phyloP scores from a whole-genome alignment of 2,329 filamentous ascomycete species.

The Verticillium nonalfalfae region DNA sequence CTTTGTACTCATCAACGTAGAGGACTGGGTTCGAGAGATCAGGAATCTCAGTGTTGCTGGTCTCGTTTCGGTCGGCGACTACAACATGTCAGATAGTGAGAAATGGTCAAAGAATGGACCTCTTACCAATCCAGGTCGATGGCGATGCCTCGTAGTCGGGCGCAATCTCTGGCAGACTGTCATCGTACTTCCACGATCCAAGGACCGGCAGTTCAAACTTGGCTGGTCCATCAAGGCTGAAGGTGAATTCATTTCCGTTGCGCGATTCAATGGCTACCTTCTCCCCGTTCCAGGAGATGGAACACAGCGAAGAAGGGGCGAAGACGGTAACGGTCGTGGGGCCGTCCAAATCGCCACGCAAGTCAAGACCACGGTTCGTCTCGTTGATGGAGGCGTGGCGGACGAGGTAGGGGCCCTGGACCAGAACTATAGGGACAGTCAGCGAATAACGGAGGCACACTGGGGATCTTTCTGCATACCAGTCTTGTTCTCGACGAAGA shows the following conservation, averaged over 20 bases:
- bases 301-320: constrained; percentile 34
- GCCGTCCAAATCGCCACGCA: constrained; percentile 38
- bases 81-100: constrained; percentile 6
- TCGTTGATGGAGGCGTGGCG: constrained; percentile 31
- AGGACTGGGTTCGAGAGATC: constrained; percentile 45
- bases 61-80: constrained; percentile 41
- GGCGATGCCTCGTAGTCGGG: constrained; percentile 34
- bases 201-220: constrained; percentile 31
- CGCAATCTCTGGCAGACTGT: constrained; percentile 41
- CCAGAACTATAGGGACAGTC: constrained; percentile 29
- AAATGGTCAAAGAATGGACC: background rate
- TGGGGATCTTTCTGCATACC: background rate
- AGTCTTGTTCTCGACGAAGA: background rate
- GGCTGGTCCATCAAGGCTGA: constrained; percentile 17
- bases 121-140: constrained; percentile 33
- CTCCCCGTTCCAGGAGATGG: constrained; percentile 45
- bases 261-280: constrained; percentile 19
- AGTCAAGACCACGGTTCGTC: constrained; percentile 25
- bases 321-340: constrained; percentile 37
- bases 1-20: constrained; percentile 51
- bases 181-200: constrained; percentile 36
- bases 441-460: too few relatives aligned
- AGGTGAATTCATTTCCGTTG: constrained; percentile 19
- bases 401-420: constrained; percentile 47
- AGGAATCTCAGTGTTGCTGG: constrained; percentile 38